Conservation (phyloP, 2,329 filamentous ascomycete species). For the Microsporum audouinii region DNA sequence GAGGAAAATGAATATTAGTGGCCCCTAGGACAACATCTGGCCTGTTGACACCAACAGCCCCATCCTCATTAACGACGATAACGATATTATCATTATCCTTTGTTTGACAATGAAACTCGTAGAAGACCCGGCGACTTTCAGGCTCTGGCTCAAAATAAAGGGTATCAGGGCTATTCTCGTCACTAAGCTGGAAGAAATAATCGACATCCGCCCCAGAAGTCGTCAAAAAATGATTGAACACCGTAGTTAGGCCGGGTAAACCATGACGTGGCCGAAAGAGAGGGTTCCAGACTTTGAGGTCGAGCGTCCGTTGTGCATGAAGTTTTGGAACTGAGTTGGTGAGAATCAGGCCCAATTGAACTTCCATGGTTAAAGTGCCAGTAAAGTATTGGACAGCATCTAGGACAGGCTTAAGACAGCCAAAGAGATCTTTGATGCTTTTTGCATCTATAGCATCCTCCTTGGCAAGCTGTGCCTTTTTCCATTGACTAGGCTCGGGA, state of each 20-base stretch:
- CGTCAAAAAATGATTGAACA: slow-evolving; percentile 30
- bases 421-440: slow-evolving; percentile 20
- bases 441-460: slow-evolving; percentile 7
- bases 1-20: slow-evolving; percentile 31
- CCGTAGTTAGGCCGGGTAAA: slow-evolving; percentile 20
- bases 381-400: slow-evolving; percentile 26
- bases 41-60: slow-evolving; percentile 21
- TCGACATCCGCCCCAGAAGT: slow-evolving; percentile 32
- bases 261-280: slow-evolving; percentile 25
- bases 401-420: slow-evolving; percentile 23
- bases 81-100: slow-evolving; percentile 23
- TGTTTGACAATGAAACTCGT: slow-evolving; percentile 32
- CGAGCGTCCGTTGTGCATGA: slow-evolving; percentile 13
- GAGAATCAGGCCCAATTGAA: slow-evolving; percentile 29
- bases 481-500: slow-evolving; percentile 9
- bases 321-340: slow-evolving; percentile 20
- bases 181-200: slow-evolving; percentile 26
- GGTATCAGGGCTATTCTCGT: slow-evolving; percentile 10
- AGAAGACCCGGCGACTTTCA: slow-evolving; percentile 17
- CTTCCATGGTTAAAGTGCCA: slow-evolving; percentile 26
- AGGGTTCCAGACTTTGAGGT: slow-evolving; percentile 20
- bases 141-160: background rate
- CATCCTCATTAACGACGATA: slow-evolving; percentile 25
- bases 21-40: slow-evolving; percentile 22
- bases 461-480: slow-evolving; percentile 9